Evolutionary conservation across 768 basidiomycete genomes (phyloP), one percentile per base, ranked within the genome.

Genomic region (Kwoniella sp.): DNA sequence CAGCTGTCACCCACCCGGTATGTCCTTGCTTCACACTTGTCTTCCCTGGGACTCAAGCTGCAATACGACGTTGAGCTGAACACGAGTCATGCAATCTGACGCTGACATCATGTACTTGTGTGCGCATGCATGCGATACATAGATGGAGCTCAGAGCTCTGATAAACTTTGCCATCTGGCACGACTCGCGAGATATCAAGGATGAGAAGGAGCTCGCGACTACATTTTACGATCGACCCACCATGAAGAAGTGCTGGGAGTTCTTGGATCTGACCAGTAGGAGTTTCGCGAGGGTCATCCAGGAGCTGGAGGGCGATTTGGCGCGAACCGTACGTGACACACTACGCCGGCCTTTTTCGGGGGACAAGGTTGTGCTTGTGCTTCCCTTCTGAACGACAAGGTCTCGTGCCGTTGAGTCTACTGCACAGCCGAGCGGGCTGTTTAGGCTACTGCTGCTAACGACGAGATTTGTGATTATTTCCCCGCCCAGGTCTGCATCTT

Each of bases 401-500:
- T n/a, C n/a, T n/a, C n/a, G n/a, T n/a, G n/a, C n/a, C 38, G 38
- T 41, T 41, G 20, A 9, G 38, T 41, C 38, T 41, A 9, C 38
- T 41, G 38, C 38, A 41, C 38, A 41, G 38, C 38, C 38, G 38
- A 41, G 38, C 20, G 11, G 38, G 38, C 9, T 9, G 38, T n/a
- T n/a, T n/a, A n/a, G n/a, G n/a, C n/a, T n/a, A n/a, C n/a, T n/a
- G n/a, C 38, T 41, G 51, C 30, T 54, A 31, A 53, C 51, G 31
- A 23, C n/a, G n/a, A n/a, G n/a, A n/a, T 34, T 45, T 28, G 25
- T 20, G n/a, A n/a, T n/a, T n/a, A n/a, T n/a, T n/a, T n/a, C n/a
- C n/a, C n/a, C n/a, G n/a, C n/a, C 47, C n/a, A 96, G 95, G 88
- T 97, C 69, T 93, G 91, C 79, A 82, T 98, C 65, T 98, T 96